phyloP scores from a whole-genome alignment of 2,329 filamentous ascomycete species.

The Fusarium sp. region DNA sequence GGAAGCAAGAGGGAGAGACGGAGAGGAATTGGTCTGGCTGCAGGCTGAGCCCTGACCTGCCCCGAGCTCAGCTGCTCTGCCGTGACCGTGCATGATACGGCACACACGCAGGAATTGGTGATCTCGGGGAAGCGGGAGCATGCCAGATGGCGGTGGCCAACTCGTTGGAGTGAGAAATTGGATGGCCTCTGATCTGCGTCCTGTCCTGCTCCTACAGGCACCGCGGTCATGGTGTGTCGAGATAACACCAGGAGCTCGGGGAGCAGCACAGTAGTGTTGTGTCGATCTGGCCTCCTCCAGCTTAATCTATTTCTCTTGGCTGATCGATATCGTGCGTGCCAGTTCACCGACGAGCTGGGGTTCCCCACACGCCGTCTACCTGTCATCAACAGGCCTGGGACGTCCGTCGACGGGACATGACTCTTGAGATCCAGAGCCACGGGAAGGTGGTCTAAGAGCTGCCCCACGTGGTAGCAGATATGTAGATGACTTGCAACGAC shows the following conservation, averaged over 20 bases:
- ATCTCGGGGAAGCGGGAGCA: background rate
- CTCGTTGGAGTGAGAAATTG: slow-evolving; percentile 5
- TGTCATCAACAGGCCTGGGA: background rate
- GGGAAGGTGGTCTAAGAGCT: background rate
- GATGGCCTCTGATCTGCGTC: slow-evolving; percentile 16
- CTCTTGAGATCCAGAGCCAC: background rate
- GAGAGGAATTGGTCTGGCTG: slow-evolving; percentile 11
- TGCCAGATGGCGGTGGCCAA: slow-evolving; percentile 4
- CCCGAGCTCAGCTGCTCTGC: slow-evolving; percentile 7
- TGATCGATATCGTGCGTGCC: background rate
- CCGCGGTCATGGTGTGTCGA: slow-evolving; percentile 9
- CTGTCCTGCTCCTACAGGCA: background rate
- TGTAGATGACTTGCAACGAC: background rate
- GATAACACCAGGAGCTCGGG: slow-evolving; percentile 2
- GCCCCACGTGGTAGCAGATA: background rate
- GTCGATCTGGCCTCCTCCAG: background rate
- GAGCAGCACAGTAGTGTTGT: background rate
- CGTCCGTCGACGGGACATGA: background rate
- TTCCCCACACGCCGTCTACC: slow-evolving; percentile 1
- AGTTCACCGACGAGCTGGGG: background rate
- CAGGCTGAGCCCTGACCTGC: slow-evolving; percentile 13
- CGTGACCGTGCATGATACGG: background rate
- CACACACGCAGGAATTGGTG: background rate
- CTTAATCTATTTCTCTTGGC: slow-evolving; percentile 1
- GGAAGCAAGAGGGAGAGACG: background rate